These are phyloP conservation scores for Microsporum ferrugineum DNA, from an alignment of 2,329 filamentous ascomycete genomes.

Conservation along the genomic window DNA sequence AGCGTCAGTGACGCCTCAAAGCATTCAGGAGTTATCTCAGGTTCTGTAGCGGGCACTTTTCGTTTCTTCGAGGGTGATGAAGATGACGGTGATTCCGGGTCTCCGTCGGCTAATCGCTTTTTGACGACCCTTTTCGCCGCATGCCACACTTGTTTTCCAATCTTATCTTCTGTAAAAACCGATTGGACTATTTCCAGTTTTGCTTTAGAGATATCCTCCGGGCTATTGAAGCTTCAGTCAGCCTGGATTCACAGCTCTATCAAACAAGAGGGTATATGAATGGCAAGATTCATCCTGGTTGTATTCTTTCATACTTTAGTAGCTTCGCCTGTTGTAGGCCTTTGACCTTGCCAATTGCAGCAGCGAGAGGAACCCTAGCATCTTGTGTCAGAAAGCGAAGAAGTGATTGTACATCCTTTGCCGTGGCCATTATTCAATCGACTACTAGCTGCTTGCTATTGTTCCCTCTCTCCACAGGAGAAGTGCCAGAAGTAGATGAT, in stretches of 20 bases:
- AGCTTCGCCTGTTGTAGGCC: constrained; percentile 42
- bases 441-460: constrained; percentile 24
- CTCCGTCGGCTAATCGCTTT: constrained; percentile 37
- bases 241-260: neutral
- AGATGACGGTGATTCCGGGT: constrained; percentile 22
- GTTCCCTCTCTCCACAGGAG: neutral
- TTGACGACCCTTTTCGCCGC: constrained; percentile 47
- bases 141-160: constrained; percentile 45
- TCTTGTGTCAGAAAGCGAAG: constrained; percentile 50
- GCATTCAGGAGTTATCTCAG: constrained; percentile 20
- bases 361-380: constrained; percentile 44
- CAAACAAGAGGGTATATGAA: neutral
- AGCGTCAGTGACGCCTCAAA: constrained; percentile 27
- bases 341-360: constrained; percentile 45
- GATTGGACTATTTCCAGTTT: constrained; percentile 34
- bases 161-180: constrained; percentile 42
- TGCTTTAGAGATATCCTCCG: constrained; percentile 40
- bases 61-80: constrained; percentile 25
- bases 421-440: constrained; percentile 16
- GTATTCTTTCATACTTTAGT: constrained; percentile 23
- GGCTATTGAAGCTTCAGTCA: constrained; percentile 18
- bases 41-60: constrained; percentile 14
- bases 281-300: neutral
- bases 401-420: constrained; percentile 31
- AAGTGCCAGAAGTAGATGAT: too few species aligned